Conservation (phyloP, 2,329 filamentous ascomycete genomes). For the Colletotrichum ledebouriae region DNA sequence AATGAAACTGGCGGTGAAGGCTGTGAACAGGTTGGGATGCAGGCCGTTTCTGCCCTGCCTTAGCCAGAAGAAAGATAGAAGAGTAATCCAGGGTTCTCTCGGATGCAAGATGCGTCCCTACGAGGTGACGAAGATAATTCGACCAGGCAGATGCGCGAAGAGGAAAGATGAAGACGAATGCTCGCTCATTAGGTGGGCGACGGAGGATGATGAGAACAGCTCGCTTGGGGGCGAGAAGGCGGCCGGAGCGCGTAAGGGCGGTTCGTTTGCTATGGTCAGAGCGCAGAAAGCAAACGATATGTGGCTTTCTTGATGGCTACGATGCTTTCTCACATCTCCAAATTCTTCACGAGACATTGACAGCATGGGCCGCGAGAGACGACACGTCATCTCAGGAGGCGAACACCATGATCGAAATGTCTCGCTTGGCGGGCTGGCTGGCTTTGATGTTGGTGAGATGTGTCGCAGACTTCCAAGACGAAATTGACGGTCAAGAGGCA, state of each 20-base stretch:
- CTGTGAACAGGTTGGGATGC: too few species aligned
- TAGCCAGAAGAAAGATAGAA: background rate
- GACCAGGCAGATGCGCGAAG: background rate
- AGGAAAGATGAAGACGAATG: background rate
- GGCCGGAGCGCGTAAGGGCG: too few species aligned
- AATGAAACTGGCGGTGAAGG: background rate
- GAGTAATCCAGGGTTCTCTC: background rate
- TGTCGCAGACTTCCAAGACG: background rate
- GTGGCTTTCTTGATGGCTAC: background rate
- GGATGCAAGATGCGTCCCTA: background rate
- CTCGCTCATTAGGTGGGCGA: background rate
- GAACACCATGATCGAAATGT: background rate
- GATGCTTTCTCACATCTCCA: background rate
- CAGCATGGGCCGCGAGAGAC: background rate
- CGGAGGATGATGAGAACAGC: background rate
- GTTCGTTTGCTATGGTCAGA: background rate
- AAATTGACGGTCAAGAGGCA: background rate
- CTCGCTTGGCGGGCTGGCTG: background rate
- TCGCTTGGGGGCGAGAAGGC: background rate
- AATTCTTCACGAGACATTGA: background rate
- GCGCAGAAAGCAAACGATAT: background rate
- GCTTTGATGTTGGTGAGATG: background rate
- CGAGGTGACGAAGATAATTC: background rate
- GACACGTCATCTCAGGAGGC: background rate
- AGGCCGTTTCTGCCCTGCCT: background rate